A percentile compares a stretch with the other conserved stretches of the same genome.
Conservation (phyloP, 331 rosid genomes). For the Acacia pycnantha region DNA sequence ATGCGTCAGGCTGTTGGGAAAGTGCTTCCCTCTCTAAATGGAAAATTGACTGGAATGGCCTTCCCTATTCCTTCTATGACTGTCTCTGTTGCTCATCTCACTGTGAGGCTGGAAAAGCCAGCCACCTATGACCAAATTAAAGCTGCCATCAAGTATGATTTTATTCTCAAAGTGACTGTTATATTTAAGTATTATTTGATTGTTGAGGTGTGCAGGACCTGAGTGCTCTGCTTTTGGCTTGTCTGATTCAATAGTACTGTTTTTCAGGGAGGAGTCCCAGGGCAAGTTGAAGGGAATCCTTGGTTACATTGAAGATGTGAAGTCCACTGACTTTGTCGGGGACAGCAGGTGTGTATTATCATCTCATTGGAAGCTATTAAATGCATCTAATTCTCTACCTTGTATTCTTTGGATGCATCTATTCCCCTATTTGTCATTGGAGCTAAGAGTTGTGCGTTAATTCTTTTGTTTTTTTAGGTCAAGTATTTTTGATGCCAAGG, state of each 20-base stretch:
- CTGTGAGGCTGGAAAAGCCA: constrained; percentile 82
- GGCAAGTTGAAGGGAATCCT: constrained; percentile 33
- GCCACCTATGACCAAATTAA: constrained; percentile 85
- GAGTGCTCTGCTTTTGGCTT: not conserved
- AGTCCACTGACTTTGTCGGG: no score
- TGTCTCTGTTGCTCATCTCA: constrained; percentile 90
- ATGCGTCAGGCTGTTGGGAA: constrained; percentile 85
- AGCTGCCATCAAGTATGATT: constrained; percentile 78
- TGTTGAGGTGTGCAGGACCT: not conserved
- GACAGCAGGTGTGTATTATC: no score
- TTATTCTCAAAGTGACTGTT: not conserved
- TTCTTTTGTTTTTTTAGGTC: no score
- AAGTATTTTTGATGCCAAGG: no score
- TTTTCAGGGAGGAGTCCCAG: constrained; percentile 37
- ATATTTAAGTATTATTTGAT: not conserved
- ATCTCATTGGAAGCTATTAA: no score
- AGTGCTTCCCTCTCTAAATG: constrained; percentile 93
- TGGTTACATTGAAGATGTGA: no score
- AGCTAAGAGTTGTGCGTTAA: no score
- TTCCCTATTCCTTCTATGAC: constrained; percentile 91
- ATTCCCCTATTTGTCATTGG: no score
- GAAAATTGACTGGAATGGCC: constrained; percentile 97
- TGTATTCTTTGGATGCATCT: no score
- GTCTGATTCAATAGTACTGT: not conserved
- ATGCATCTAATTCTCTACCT: no score